A percentile compares a stretch with the other conserved stretches of the same genome.
Conservation (phyloP, 768 basidiomycete species). For the Tricholoma bakamatsutake region DNA sequence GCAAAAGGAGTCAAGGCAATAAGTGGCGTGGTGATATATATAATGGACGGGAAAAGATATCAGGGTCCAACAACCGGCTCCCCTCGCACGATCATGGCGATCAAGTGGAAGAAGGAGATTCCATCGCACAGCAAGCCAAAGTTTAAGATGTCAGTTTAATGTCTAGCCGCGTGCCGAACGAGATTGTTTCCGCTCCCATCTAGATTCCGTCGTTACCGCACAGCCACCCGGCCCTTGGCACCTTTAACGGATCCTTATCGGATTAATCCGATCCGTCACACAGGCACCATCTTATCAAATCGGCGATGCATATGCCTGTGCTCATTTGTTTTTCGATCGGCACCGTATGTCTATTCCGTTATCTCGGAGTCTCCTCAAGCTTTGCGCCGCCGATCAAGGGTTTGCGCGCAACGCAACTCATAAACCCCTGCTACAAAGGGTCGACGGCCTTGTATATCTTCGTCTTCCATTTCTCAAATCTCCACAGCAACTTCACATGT, state of each 20-base stretch:
- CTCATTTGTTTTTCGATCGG: constrained; percentile 7
- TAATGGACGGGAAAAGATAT: constrained; percentile 38
- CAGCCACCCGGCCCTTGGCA: neutral
- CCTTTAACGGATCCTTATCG: constrained; percentile 21
- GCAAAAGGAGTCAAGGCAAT: constrained; percentile 42
- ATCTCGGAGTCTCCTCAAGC: neutral
- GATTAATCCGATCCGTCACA: constrained; percentile 4
- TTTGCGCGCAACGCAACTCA: too few relatives aligned
- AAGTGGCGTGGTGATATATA: constrained; percentile 50
- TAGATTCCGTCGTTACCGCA: constrained; percentile 7
- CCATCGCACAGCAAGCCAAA: constrained; percentile 36
- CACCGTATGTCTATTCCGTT: neutral
- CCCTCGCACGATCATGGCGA: constrained; percentile 65
- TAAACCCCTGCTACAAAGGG: neutral
- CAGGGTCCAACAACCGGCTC: constrained; percentile 37
- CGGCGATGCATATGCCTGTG: neutral
- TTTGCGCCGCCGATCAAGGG: too few relatives aligned
- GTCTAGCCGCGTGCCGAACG: constrained; percentile 49
- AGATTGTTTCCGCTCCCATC: constrained; percentile 42
- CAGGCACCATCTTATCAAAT: constrained; percentile 19
- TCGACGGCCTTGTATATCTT: neutral
- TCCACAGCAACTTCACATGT: neutral
- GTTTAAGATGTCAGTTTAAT: constrained; percentile 26
- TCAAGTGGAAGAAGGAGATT: constrained; percentile 44
- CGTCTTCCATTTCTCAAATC: neutral